A percentile compares a stretch with the other conserved stretches of the same genome.
These are phyloP conservation scores for Macrocystidia cucumis DNA, from an alignment of 1,284 basidiomycete genomes.

Conservation along the genomic window DNA sequence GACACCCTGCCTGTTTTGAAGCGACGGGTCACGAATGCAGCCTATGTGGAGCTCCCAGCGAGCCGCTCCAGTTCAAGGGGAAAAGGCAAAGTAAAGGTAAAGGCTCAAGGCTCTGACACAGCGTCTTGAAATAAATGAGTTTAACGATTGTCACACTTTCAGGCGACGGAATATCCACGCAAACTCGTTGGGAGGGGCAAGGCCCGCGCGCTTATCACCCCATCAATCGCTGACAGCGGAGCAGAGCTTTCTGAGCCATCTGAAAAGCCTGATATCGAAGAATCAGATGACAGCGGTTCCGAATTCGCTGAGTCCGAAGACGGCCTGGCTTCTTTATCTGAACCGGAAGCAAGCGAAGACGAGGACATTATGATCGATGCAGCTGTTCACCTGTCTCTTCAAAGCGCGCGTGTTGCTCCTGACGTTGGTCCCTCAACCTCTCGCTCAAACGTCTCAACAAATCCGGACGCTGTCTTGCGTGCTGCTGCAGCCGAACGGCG, in stretches of 20 bases:
- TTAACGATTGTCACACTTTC: too few species aligned
- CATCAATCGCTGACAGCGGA: constrained; percentile 13
- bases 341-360: constrained; percentile 24
- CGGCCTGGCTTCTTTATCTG: constrained; percentile 13
- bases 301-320: constrained; percentile 42
- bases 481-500: constrained; percentile 51
- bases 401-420: constrained; percentile 20
- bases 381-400: constrained; percentile 49
- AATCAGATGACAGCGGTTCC: constrained; percentile 50
- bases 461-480: constrained; percentile 33
- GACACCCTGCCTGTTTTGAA: too few species aligned
- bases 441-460: constrained; percentile 18
- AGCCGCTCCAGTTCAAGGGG: not conserved
- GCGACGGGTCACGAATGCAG: not conserved
- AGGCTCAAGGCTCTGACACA: too few species aligned
- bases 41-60: constrained; percentile 3
- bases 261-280: constrained; percentile 35
- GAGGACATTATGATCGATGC: constrained; percentile 51
- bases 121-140: too few species aligned
- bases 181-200: constrained; percentile 21
- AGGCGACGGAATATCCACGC: too few species aligned
- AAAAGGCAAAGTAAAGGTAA: too few species aligned
- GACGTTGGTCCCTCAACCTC: constrained; percentile 32
- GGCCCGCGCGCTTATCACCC: constrained; percentile 15
- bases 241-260: constrained; percentile 22